A percentile compares a stretch with the other conserved stretches of the same genome.
These are phyloP conservation scores for Saccharomyces eubayanus DNA, from an alignment of 805 yeast genomes.

Conservation along the genomic window DNA sequence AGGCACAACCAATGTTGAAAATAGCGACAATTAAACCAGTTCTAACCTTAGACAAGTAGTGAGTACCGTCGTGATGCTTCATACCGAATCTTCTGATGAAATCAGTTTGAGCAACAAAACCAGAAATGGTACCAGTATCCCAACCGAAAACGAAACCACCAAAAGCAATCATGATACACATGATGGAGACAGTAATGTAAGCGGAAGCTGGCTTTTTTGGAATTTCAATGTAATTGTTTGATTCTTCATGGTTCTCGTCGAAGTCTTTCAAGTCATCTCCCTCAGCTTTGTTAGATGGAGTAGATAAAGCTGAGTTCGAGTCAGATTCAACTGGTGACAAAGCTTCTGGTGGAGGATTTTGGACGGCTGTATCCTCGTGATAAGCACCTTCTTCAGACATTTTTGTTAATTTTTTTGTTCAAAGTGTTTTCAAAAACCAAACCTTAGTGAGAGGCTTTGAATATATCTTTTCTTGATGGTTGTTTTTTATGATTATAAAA, in stretches of 20 bases:
- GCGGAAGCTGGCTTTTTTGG: constrained; percentile 30
- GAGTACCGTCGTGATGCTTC: constrained; percentile 33
- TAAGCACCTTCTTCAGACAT: constrained; percentile 2
- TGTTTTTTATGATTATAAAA: neutral
- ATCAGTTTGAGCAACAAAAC: constrained; percentile 53
- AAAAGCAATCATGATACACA: constrained; percentile 29
- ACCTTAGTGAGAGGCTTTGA: neutral
- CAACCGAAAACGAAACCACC: constrained; percentile 48
- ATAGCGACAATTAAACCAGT: constrained; percentile 50
- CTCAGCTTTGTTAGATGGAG: constrained; percentile 27
- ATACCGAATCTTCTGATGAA: constrained; percentile 52
- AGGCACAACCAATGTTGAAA: constrained; percentile 68
- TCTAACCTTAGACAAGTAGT: constrained; percentile 44
- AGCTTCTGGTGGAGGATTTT: constrained; percentile 25
- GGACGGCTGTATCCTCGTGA: constrained; percentile 2
- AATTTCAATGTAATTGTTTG: constrained; percentile 9
- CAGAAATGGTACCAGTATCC: constrained; percentile 77
- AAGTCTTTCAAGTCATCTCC: constrained; percentile 20
- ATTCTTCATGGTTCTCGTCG: constrained; percentile 1
- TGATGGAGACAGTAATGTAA: constrained; percentile 27
- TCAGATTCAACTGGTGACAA: constrained; percentile 12
- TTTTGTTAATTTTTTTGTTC: neutral
- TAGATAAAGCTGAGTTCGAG: constrained; percentile 19
- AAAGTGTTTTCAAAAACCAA: neutral
- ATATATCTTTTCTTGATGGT: neutral